A percentile compares a stretch with the other conserved stretches of the same genome.
phyloP scores from a whole-genome alignment of 495 filamentous ascomycete species.

The Talaromyces proteolyticus region DNA sequence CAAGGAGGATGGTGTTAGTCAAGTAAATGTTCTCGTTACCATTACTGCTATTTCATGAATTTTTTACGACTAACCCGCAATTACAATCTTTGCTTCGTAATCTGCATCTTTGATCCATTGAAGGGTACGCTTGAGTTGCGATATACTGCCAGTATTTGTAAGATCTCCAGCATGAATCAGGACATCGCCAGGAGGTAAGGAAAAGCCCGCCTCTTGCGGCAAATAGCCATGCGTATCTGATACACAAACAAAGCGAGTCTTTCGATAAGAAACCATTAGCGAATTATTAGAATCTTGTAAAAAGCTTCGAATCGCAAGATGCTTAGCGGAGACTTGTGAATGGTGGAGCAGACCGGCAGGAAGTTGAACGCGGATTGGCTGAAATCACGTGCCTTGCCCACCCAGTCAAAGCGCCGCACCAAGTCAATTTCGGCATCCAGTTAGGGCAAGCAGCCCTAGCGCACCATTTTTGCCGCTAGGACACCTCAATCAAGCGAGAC shows the following conservation, averaged over 20 bases:
- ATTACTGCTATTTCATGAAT: neutral
- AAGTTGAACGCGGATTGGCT: too few species aligned
- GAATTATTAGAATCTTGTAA: too few species aligned
- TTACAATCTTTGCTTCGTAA: slow-evolving; percentile 51
- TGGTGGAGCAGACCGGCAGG: too few species aligned
- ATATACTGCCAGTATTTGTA: slow-evolving; percentile 49
- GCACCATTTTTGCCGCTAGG: slow-evolving; percentile 9
- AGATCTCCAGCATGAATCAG: slow-evolving; percentile 58
- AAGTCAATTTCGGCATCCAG: neutral
- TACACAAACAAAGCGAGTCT: slow-evolving; percentile 53
- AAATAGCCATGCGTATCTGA: slow-evolving; percentile 57
- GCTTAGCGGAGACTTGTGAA: too few species aligned
- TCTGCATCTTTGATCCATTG: slow-evolving; percentile 51
- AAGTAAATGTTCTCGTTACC: neutral
- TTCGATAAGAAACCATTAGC: slow-evolving; percentile 20
- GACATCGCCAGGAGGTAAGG: slow-evolving; percentile 52
- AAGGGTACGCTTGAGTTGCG: slow-evolving; percentile 46
- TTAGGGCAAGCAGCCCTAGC: slow-evolving; percentile 7
- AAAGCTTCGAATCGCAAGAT: too few species aligned
- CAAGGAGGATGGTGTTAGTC: too few species aligned
- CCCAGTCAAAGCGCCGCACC: neutral
- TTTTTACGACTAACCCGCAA: slow-evolving; percentile 42
- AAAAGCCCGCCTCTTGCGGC: slow-evolving; percentile 44
- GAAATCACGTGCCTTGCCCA: neutral
- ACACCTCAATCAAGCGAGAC: slow-evolving; percentile 9